Conservation (phyloP, 106 monocot genomes). For the Amphibolis antarctica region DNA sequence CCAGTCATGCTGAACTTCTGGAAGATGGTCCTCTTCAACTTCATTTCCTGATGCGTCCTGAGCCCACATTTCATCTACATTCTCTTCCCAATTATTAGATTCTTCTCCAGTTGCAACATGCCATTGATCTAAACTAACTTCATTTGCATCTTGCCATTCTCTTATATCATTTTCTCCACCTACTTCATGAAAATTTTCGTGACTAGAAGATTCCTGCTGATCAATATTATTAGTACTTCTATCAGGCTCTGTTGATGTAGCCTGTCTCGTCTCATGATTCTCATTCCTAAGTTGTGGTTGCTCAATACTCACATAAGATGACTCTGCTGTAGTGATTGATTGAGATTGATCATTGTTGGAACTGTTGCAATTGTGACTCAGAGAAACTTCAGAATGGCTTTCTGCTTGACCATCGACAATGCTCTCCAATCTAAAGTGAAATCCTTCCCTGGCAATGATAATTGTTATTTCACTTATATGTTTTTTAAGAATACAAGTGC, state of each 20-base stretch:
- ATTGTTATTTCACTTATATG: neutral
- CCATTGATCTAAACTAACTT: conserved; percentile 32
- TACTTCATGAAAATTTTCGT: conserved; percentile 35
- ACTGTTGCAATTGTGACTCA: conserved; percentile 5
- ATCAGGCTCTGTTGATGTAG: conserved; percentile 13
- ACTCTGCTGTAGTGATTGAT: conserved; percentile 12
- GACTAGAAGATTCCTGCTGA: conserved; percentile 18
- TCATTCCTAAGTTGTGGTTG: conserved; percentile 13
- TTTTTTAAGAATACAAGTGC: neutral
- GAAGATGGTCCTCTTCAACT: conserved; percentile 33
- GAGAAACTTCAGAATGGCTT: conserved; percentile 18
- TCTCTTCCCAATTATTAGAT: conserved; percentile 44
- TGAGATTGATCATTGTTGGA: conserved; percentile 24
- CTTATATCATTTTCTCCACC: conserved; percentile 15
- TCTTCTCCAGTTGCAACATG: conserved; percentile 23
- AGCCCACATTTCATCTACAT: conserved; percentile 32
- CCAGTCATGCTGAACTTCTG: conserved; percentile 54
- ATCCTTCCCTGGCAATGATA: conserved; percentile 44
- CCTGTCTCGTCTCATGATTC: conserved; percentile 16
- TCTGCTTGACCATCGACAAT: conserved; percentile 37
- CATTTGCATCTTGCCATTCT: conserved; percentile 38
- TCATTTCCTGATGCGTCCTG: conserved; percentile 38
- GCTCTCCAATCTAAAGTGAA: conserved; percentile 45
- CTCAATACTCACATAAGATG: conserved; percentile 14
- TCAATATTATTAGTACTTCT: conserved; percentile 14